A percentile compares a stretch with the other conserved stretches of the same genome.
Conservation (phyloP, 805 yeast species). For the Candida ficus region DNA sequence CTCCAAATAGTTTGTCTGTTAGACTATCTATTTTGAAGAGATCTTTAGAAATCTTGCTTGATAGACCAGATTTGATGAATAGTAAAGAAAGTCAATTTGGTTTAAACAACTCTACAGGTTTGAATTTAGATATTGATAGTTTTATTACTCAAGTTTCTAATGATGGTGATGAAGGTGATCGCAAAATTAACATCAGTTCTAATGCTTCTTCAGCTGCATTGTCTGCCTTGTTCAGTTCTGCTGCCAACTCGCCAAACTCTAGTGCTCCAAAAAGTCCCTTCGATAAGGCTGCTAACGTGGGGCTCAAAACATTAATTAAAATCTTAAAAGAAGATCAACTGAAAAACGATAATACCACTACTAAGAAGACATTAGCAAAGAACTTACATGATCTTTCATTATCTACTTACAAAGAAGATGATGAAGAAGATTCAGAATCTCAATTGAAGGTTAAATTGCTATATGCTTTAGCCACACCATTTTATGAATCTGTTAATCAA, state of each 20-base stretch:
- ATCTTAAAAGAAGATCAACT: constrained; percentile 36
- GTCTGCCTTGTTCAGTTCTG: constrained; percentile 28
- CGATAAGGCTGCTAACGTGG: constrained; percentile 10
- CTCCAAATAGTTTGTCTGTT: constrained; percentile 75
- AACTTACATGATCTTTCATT: constrained; percentile 56
- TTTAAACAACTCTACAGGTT: constrained; percentile 6
- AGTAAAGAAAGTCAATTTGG: constrained; percentile 2
- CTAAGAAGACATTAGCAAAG: constrained; percentile 37
- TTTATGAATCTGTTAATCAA: constrained; percentile 29
- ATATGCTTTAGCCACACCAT: constrained; percentile 65
- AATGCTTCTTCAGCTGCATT: constrained; percentile 38
- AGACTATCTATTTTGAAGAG: constrained; percentile 70
- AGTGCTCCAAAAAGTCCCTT: constrained; percentile 7
- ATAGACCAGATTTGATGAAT: constrained; percentile 22
- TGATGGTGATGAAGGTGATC: constrained; percentile 14
- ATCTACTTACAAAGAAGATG: constrained; percentile 26
- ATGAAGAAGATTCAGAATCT: constrained; percentile 11
- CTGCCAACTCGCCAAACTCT: background rate
- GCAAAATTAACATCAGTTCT: constrained; percentile 26
- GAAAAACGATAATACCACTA: constrained; percentile 25
- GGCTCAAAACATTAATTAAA: constrained; percentile 42
- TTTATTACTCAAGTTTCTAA: constrained; percentile 20
- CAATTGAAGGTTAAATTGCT: constrained; percentile 38
- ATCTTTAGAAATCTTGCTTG: constrained; percentile 64
- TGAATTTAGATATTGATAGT: constrained; percentile 23